Evolutionary conservation across 306 rosid genomes (phyloP).

Genomic region (Vigna radiata): DNA sequence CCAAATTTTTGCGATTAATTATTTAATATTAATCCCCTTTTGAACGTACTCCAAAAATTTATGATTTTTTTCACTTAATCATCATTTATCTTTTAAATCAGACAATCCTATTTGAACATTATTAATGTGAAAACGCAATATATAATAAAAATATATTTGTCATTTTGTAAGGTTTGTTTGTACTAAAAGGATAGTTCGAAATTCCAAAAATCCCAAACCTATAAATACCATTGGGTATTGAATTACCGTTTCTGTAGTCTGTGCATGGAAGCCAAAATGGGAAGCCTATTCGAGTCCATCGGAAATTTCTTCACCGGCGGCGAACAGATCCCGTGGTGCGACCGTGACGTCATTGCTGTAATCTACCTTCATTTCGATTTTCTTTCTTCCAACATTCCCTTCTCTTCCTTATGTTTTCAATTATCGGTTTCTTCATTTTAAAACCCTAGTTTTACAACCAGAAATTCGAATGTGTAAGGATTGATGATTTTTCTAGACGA

Average conservation of each 20-base stretch:
- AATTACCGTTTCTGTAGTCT: background rate
- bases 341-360: slow-evolving; percentile 76
- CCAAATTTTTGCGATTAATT: no score
- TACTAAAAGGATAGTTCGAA: background rate
- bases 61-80: no score
- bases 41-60: no score
- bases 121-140: background rate
- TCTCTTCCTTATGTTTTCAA: background rate
- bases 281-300: slow-evolving; percentile 71
- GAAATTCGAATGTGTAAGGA: background rate
- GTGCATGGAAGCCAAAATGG: slow-evolving; percentile 64
- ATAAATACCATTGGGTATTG: slow-evolving; percentile 1
- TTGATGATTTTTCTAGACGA: background rate
- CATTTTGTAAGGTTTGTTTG: background rate
- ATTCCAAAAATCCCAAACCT: slow-evolving; percentile 10
- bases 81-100: no score
- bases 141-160: background rate
- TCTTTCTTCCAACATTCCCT: background rate
- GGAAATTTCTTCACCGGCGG: slow-evolving; percentile 66
- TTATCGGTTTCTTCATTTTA: background rate
- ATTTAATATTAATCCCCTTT: no score
- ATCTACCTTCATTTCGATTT: slow-evolving; percentile 29
- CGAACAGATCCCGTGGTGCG: slow-evolving; percentile 95
- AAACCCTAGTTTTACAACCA: slow-evolving; percentile 26
- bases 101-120: no score